Evolutionary conservation across 1,139 yeast genomes (phyloP).

Genomic region (Wickerhamomyces sp.): DNA sequence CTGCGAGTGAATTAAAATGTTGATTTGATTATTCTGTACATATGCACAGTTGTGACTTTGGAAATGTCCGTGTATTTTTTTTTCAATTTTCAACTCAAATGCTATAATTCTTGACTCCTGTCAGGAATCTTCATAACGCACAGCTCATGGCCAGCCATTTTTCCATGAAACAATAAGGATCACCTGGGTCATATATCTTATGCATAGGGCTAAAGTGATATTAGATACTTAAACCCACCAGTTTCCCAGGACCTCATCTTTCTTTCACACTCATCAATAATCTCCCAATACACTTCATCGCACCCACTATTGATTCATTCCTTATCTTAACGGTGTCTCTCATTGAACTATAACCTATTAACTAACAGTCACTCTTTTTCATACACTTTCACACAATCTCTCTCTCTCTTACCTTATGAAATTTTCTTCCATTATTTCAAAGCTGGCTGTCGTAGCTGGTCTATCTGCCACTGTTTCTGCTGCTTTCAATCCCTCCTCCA

Average conservation of each 20-base stretch:
- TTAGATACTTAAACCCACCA: not conserved
- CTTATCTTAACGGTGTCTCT: not conserved
- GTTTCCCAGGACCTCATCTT: not conserved
- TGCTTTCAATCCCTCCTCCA: slow-evolving; percentile 42
- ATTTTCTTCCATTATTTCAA: not conserved
- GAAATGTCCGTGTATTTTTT: too few species aligned
- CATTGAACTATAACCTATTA: not conserved
- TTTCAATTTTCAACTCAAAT: too few species aligned
- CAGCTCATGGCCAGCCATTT: not conserved
- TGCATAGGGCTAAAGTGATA: too few species aligned
- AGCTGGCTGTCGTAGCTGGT: slow-evolving; percentile 3
- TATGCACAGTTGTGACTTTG: too few species aligned
- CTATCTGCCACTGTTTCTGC: slow-evolving; percentile 4
- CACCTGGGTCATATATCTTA: not conserved
- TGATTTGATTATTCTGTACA: too few species aligned
- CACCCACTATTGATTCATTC: slow-evolving; percentile 7
- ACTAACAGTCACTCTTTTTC: not conserved
- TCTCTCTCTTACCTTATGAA: not conserved
- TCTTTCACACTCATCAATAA: not conserved
- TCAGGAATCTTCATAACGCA: not conserved
- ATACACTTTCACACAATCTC: not conserved
- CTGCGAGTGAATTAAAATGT: too few species aligned
- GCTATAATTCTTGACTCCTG: too few species aligned
- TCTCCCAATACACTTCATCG: not conserved
- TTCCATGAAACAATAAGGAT: not conserved